Conservation (phyloP, 768 basidiomycete genomes). For the Chalciporus pseudorubinellus region DNA sequence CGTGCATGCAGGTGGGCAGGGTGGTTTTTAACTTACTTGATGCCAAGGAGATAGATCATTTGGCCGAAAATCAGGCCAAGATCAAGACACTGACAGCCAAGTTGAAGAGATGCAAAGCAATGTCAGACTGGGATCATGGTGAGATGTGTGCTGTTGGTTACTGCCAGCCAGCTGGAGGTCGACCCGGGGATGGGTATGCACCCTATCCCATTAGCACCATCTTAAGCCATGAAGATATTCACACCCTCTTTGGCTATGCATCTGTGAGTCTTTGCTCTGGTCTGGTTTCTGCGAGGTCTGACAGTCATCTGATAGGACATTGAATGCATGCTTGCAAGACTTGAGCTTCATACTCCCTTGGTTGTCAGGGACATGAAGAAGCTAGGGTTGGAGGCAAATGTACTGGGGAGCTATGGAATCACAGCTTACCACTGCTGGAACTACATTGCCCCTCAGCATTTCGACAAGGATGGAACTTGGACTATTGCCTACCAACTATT, state of each 20-base stretch:
- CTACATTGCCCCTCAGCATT: conserved; percentile 4
- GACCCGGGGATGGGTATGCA: background rate
- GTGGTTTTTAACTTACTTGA: too few species aligned
- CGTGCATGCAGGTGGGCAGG: too few species aligned
- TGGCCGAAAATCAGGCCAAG: too few species aligned
- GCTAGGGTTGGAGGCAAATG: too few species aligned
- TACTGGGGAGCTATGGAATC: too few species aligned
- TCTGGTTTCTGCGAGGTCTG: background rate
- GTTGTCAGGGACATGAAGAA: too few species aligned
- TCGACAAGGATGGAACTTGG: conserved; percentile 2
- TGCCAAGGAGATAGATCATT: too few species aligned
- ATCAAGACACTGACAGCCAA: too few species aligned
- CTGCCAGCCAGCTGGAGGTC: conserved; percentile 1
- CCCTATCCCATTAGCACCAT: background rate
- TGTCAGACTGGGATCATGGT: background rate
- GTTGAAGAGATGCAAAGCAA: background rate
- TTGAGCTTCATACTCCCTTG: background rate
- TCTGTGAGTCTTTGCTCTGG: background rate
- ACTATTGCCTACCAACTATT: conserved; percentile 5
- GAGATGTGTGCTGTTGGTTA: background rate
- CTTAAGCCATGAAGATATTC: background rate
- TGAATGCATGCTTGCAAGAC: background rate
- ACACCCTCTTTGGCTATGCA: background rate
- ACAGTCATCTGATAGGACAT: background rate
- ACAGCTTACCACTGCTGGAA: conserved; percentile 11